These are phyloP conservation scores for Plasmodium vivax DNA, from an alignment of 169 alveolate genomes.

Conservation along the genomic window DNA sequence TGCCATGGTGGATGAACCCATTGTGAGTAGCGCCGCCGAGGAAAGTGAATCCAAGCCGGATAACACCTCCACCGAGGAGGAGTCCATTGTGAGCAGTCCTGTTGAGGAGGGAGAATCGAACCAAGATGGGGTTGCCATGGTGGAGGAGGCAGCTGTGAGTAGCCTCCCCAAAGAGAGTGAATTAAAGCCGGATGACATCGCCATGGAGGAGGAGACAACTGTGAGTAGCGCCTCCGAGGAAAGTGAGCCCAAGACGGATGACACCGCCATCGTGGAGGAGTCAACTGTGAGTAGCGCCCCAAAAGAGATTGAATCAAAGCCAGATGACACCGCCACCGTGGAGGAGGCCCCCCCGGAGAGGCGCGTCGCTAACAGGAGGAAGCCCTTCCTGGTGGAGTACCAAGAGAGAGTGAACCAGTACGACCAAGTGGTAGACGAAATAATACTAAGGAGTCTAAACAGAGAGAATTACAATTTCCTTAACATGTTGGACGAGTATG, in stretches of 20 bases:
- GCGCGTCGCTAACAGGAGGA: background rate
- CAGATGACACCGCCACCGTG: background rate
- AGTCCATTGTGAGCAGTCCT: background rate
- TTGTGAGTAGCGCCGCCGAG: too few species aligned
- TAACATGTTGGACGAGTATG: constrained; percentile 64
- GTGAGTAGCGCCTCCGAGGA: too few species aligned
- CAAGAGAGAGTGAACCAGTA: constrained; percentile 13
- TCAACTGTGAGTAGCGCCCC: too few species aligned
- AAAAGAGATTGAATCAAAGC: too few species aligned
- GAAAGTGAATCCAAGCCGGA: background rate
- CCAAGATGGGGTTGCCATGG: background rate
- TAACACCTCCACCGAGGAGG: background rate
- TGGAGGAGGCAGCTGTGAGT: too few species aligned
- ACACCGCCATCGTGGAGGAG: too few species aligned
- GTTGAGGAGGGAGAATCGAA: too few species aligned
- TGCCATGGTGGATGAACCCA: background rate
- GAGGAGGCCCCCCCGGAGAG: background rate
- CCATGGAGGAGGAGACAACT: too few species aligned
- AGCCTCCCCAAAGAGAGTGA: too few species aligned
- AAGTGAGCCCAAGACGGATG: too few species aligned
- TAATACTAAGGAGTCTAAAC: constrained; percentile 34
- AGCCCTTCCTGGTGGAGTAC: background rate
- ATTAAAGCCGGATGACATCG: too few species aligned
- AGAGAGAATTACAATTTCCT: constrained; percentile 10
- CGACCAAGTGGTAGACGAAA: constrained; percentile 12